Conservation (phyloP, 202 grass and related monocot species). For the Eragrostis tef region DNA sequence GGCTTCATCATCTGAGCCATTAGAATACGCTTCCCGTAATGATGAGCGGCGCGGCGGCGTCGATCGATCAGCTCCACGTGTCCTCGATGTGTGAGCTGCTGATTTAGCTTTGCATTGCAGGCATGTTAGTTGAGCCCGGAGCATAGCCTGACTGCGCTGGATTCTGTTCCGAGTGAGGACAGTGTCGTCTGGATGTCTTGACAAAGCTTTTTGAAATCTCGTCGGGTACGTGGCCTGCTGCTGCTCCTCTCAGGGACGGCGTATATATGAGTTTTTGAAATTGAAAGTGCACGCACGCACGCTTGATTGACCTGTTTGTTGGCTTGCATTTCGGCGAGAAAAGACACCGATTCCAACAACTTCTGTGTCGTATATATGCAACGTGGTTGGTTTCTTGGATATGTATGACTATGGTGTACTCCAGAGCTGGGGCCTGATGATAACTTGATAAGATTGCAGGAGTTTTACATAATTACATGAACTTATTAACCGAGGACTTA, state of each 20-base stretch:
- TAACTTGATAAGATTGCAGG: background rate
- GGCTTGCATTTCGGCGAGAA: background rate
- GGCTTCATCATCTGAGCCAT: background rate
- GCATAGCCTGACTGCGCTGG: background rate
- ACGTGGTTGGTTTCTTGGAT: background rate
- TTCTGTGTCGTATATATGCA: background rate
- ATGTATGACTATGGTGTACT: too few species aligned
- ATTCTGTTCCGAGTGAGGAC: background rate
- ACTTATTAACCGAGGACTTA: background rate
- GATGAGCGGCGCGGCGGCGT: conserved; percentile 10
- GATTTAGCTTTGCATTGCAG: background rate
- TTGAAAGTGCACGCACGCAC: background rate
- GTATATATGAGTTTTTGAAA: background rate
- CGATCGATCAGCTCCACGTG: conserved; percentile 5
- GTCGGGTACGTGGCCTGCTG: background rate
- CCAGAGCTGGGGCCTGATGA: too few species aligned
- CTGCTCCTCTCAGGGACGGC: background rate
- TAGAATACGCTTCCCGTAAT: background rate
- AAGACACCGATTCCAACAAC: background rate
- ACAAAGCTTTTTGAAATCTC: background rate
- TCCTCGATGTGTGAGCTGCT: background rate
- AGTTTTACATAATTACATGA: background rate
- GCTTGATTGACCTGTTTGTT: background rate
- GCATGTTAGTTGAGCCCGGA: background rate
- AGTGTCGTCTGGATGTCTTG: background rate